These are phyloP conservation scores for Chytridium lagenaria DNA, from an alignment of 371 early-diverging fungal species.

Conservation along the genomic window DNA sequence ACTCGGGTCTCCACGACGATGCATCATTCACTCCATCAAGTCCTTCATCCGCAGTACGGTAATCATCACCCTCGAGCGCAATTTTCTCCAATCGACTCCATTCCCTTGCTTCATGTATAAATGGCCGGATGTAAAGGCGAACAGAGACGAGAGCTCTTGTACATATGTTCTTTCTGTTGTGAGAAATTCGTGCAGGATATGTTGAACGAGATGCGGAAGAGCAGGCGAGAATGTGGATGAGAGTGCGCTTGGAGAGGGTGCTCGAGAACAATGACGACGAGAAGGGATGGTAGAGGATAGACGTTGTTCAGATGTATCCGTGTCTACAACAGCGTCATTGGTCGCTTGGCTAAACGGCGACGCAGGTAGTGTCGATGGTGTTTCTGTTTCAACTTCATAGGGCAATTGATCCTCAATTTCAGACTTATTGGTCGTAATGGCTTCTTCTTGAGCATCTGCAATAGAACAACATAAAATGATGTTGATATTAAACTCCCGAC, in stretches of 20 bases:
- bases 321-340: no score
- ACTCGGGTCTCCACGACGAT: no score
- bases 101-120: background rate
- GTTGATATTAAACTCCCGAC: no score
- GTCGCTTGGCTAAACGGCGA: no score
- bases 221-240: background rate
- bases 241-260: background rate
- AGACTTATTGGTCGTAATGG: background rate
- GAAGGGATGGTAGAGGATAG: background rate
- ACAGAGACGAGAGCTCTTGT: conserved; percentile 10
- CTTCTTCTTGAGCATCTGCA: background rate
- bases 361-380: no score
- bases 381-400: no score
- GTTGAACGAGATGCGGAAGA: background rate
- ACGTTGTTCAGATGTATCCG: no score
- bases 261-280: background rate
- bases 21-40: no score
- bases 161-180: conserved; percentile 15
- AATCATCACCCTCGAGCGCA: no score
- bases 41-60: no score
- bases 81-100: background rate
- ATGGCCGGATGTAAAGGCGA: conserved; percentile 16
- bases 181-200: conserved; percentile 12
- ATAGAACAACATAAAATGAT: no score
- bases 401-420: background rate